phyloP scores from a whole-genome alignment of 176 grass and related monocot genomes.

The Cocos nucifera region DNA sequence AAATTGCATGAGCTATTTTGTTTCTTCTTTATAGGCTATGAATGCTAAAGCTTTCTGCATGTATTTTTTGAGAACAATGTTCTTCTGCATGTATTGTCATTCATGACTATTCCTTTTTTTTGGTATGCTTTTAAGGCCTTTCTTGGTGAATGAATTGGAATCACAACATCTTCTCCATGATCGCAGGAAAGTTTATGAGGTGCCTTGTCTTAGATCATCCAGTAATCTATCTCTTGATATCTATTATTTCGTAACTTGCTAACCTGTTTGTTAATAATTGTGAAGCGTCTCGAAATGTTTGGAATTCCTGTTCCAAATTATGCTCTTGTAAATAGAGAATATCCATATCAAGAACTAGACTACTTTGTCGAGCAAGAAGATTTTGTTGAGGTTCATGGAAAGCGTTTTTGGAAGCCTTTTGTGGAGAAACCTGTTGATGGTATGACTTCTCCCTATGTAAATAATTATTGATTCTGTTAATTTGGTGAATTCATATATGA shows the following conservation, averaged over 20 bases:
- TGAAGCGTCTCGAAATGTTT: conserved; percentile 69
- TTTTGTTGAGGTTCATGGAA: conserved; percentile 83
- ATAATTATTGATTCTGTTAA: background rate
- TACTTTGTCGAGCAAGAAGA: conserved; percentile 91
- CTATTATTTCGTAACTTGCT: too few species aligned
- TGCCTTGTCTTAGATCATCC: conserved; percentile 18
- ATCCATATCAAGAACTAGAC: conserved; percentile 80
- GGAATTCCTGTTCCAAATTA: conserved; percentile 83
- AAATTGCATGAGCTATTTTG: too few species aligned
- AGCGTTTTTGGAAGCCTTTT: conserved; percentile 80
- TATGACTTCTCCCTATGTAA: conserved; percentile 35
- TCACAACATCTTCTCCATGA: conserved; percentile 86
- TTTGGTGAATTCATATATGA: too few species aligned
- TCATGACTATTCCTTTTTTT: conserved; percentile 1
- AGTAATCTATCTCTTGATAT: too few species aligned
- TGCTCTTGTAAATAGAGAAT: conserved; percentile 72
- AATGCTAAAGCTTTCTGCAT: too few species aligned
- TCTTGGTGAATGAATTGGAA: conserved; percentile 79
- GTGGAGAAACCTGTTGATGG: conserved; percentile 96
- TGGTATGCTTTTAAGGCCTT: conserved; percentile 46
- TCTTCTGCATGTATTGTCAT: too few species aligned
- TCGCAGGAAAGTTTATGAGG: conserved; percentile 93
- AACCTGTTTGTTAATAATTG: background rate
- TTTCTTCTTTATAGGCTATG: too few species aligned
- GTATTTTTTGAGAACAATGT: too few species aligned